Base-by-base conservation (phyloP, 2,329 filamentous ascomycete species). In the Cladophialophora bantiana region DNA sequence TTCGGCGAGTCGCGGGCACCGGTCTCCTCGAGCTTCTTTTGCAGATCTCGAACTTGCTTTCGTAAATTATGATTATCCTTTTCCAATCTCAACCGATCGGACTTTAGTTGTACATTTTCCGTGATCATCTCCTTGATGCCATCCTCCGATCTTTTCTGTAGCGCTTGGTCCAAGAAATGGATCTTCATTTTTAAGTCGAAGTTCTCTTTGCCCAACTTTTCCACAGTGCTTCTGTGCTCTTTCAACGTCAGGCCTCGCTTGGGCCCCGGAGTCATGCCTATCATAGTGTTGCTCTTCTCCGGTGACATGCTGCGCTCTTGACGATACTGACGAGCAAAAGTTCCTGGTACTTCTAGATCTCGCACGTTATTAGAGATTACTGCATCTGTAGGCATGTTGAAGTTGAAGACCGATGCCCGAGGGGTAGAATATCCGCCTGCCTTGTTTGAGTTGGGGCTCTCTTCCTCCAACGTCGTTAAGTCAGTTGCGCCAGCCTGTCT, bases 81-180 rank as follows among this genome's bases (percentile, higher is more conserved):
- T 78, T 96, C 93, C 65, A 95, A 85, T 40, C 95, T 92, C 3
- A 94, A 89, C 53, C 97, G 87, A 68, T 92, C 92, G 0, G 94
- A 97, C 78, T 96, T 95, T 57, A 98, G 85, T 76, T 97, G 93
- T 4, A 98, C 94, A 74, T 97, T 99, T 78, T 97, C 94, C 53
- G 93, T 93, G 73, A 98, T 96, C 90, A 97, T 96, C 77, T 97
- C 94, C 80, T 96, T 96, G 77, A 99, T 90, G 70, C 94, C 93
- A 80, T 98, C 94, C 77, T 98, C 94, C 1, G 94, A 97, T 50
- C 96, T 86, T 76, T 94, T 95, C 78, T 96, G 93, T 20, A 99
- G 82, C 1, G 94, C 91, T 77, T 98, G 92, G 74, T 94, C 96
- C 57, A 99, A 85, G 75, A 97, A 99, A 84, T 97, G 96, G 71